Base-by-base conservation (phyloP, 176 grass and related monocot species). In the Elymus sibiricus region DNA sequence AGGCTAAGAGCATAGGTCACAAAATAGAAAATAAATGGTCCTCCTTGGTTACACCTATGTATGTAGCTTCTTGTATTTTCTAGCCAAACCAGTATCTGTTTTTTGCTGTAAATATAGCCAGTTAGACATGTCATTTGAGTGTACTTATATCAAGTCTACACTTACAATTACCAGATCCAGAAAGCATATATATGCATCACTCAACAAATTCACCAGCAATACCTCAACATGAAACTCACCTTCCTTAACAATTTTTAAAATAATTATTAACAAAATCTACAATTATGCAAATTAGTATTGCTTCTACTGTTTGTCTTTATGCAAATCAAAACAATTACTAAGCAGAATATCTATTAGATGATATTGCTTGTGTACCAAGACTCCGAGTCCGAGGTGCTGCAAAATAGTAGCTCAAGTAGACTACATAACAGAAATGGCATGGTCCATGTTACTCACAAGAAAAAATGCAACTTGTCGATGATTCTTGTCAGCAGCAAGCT, bases 391-490 rank as follows among this genome's bases (percentile, higher is more conserved):
- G 14, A 24, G 17, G 60, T 1, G 4, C 60, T 76, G 35, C 14
- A 67, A 56, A 80, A 83, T 4, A 77, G 87, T 7, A 76, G 34
- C 42, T 59, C 11, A 76, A 59, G 70, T 65, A 59, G 44, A 60
- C 42, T 79, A 38, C 2, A 22, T 13, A 76, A 75, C n/a, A 80
- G 14, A 80, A 59, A 90, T 28, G n/a, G 0, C 16, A 37, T 15
- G 7, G 88, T 34, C 44, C 53, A 21, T 88, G 27, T 85, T 87
- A 99, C 97, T 88, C 89, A 99, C 97, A 64, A 99, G 97, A 81
- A 97, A 99, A 97, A 99, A 97, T 40, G 90, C 92, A 85, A 91
- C 97, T 99, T 99, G 97, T 5, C 90, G 88, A 79, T 99, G 97
- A 81, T 65, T 91, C 89, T 91, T 99, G 67, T 97, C 94, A 72